phyloP scores from a whole-genome alignment of 2,329 filamentous ascomycete species.

The Scedosporium aurantiacum region DNA sequence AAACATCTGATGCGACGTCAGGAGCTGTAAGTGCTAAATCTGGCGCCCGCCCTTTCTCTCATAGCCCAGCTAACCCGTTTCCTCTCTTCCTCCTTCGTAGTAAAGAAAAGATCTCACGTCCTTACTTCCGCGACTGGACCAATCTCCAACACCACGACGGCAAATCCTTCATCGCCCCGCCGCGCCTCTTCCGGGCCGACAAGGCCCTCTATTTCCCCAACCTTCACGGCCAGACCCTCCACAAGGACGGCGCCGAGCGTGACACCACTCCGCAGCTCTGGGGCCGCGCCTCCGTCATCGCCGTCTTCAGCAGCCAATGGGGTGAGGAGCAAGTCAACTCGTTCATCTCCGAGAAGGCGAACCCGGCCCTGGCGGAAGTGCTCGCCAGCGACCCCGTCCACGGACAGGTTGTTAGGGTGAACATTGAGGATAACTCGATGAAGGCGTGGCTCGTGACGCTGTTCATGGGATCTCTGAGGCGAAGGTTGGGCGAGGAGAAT shows the following conservation, averaged over 20 bases:
- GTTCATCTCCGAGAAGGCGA: slow-evolving; percentile 55
- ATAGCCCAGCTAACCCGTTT: background rate
- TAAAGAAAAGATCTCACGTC: slow-evolving; percentile 65
- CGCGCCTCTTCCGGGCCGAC: slow-evolving; percentile 72
- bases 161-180: slow-evolving; percentile 82
- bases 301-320: slow-evolving; percentile 75
- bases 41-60: background rate
- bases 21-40: slow-evolving; percentile 50
- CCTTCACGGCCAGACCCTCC: slow-evolving; percentile 67
- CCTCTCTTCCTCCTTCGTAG: slow-evolving; percentile 24
- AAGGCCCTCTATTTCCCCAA: slow-evolving; percentile 90
- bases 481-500: slow-evolving; percentile 36
- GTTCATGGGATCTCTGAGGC: slow-evolving; percentile 43
- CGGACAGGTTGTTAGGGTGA: slow-evolving; percentile 75
- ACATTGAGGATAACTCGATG: slow-evolving; percentile 72
- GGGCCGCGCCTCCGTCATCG: slow-evolving; percentile 67
- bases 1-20: slow-evolving; percentile 70
- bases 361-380: slow-evolving; percentile 57
- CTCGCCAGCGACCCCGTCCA: slow-evolving; percentile 40
- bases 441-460: slow-evolving; percentile 48
- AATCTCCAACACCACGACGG: slow-evolving; percentile 75
- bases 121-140: slow-evolving; percentile 93
- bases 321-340: slow-evolving; percentile 67
- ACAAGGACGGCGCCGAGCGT: slow-evolving; percentile 36
- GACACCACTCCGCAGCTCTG: slow-evolving; percentile 68